Evolutionary conservation across 1,284 basidiomycete genomes (phyloP).

Genomic region (Peniophora sp.): DNA sequence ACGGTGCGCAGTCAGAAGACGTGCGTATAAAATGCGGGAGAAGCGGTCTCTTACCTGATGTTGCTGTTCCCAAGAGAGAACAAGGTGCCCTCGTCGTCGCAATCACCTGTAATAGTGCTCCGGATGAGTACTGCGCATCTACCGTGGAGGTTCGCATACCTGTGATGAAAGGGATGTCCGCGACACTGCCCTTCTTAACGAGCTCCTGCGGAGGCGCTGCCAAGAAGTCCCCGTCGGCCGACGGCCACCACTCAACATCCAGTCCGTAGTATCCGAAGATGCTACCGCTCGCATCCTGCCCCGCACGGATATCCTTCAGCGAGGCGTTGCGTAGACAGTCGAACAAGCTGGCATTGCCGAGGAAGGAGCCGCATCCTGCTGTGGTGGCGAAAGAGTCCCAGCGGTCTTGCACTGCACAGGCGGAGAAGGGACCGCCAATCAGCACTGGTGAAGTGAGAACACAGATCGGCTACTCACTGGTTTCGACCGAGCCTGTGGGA

Average conservation of each 20-base stretch:
- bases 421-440: background rate
- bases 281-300: background rate
- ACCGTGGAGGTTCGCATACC: constrained; percentile 18
- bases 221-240: constrained; percentile 44
- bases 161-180: constrained; percentile 37
- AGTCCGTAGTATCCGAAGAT: constrained; percentile 14
- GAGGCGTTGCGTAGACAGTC: background rate
- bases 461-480: no score
- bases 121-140: background rate
- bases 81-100: constrained; percentile 12
- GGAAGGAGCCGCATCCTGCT: background rate
- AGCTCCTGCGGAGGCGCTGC: constrained; percentile 31
- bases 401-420: background rate
- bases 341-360: background rate
- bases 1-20: background rate
- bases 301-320: background rate
- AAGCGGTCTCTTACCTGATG: constrained; percentile 5
- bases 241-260: constrained; percentile 37
- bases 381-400: background rate
- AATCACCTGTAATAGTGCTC: constrained; percentile 7
- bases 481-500: constrained; percentile 21
- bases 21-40: background rate
- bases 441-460: background rate
- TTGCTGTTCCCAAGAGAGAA: constrained; percentile 9
- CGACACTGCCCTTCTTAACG: constrained; percentile 31